Percentiles rank a stretch among this genome's conserved stretches.
Conservation (phyloP, 352 stramenopile species). For the Pythium aristosporum region DNA sequence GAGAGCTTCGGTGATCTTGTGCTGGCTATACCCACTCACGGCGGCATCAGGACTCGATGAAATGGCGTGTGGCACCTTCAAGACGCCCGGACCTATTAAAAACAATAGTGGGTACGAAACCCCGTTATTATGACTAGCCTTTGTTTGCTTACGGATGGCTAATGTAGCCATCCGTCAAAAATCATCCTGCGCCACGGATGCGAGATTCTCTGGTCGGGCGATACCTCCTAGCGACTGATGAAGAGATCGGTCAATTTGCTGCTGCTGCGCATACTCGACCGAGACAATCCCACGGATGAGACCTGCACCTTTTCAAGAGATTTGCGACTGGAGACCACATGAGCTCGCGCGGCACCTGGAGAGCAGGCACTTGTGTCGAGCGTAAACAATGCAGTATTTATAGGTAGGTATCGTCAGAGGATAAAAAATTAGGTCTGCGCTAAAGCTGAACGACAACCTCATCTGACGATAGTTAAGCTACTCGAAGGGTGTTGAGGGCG, state of each 20-base stretch:
- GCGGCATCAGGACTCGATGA: constrained; percentile 1
- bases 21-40: not conserved
- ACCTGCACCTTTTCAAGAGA: too few species aligned
- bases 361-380: not conserved
- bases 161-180: too few species aligned
- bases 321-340: too few species aligned
- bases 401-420: constrained; percentile 59
- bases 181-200: too few species aligned
- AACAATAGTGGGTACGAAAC: constrained; percentile 13
- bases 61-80: not conserved
- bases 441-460: constrained; percentile 57
- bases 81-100: not conserved
- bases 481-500: constrained; percentile 25
- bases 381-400: constrained; percentile 31
- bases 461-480: constrained; percentile 68
- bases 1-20: not conserved
- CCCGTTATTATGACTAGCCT: not conserved
- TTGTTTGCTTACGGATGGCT: not conserved
- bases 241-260: too few species aligned
- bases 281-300: too few species aligned
- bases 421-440: constrained; percentile 58
- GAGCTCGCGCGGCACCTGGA: not conserved
- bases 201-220: too few species aligned
- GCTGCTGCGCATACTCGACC: too few species aligned
- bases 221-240: too few species aligned